Evolutionary conservation across 257 asterid species (phyloP), one percentile per base, ranked within the genome.

Genomic region (Penstemon davidsonii): DNA sequence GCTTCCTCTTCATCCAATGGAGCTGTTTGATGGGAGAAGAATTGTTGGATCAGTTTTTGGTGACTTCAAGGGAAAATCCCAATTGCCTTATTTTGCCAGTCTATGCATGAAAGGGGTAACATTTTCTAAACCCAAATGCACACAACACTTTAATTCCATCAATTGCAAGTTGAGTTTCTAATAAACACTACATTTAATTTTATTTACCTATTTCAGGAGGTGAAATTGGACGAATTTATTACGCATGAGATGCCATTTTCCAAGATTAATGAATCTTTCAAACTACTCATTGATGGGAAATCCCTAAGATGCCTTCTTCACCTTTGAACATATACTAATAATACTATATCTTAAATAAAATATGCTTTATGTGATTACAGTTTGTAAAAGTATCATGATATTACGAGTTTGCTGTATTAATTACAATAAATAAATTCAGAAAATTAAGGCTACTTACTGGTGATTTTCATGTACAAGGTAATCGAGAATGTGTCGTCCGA

Each of bases 1-100:
- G 84, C 83, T 93, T 0, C 96, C 97, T 25, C 77, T 93, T 7
- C 98, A 90, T 66, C 98, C 98, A 12, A 93, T 93, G 98, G 96
- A 93, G 73, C 53, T 93, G 5, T 93, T 93, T 46, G 83, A 84
- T 53, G 98, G 98, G 3, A 80, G 96, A 69, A 85, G 91, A 76
- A 93, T 93, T 2, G 89, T 88, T 1, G 96, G 74, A 12, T 82
- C 96, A 0, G 84, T 84, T 1, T 93, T 93, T 51, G 98, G 98
- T 8, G 95, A 93, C 77, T 93, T 93, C 80, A 93, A 93, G 68
- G 95, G 94, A 0, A 93, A 88, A 78, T 76, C 95, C 8, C 98
- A 93, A 55, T 75, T 93, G 68, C 98, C 98, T 0, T 57, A 68
- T 3, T 85, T 93, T 12, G 97, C 81, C 42, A 12, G 74, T 44